A percentile compares a stretch with the other conserved stretches of the same genome.
Evolutionary conservation across 225 moss, liverwort and hornwort species (phyloP).

Genomic region (Polytrichum commune): DNA sequence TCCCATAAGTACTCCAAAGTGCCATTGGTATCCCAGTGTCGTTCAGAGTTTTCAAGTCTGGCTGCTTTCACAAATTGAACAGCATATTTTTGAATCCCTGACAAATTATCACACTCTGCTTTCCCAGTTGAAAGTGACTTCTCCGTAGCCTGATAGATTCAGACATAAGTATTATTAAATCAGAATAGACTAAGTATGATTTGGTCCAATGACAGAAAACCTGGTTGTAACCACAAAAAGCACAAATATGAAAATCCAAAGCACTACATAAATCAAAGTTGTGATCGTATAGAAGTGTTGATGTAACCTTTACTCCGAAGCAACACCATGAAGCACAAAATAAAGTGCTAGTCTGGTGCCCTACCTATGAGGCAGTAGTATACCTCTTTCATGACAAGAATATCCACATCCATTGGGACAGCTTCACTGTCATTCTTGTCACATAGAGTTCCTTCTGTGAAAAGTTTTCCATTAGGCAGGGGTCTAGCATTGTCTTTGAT

Average conservation of each 20-base stretch:
- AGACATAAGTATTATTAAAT: background rate
- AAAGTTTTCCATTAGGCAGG: conserved; percentile 16
- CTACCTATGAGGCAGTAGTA: conserved; percentile 4
- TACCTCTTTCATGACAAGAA: conserved; percentile 54
- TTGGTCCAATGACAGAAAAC: background rate
- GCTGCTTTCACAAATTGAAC: conserved; percentile 53
- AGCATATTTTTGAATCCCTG: conserved; percentile 50
- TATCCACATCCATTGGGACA: conserved; percentile 78
- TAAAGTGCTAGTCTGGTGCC: background rate
- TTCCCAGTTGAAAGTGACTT: conserved; percentile 16
- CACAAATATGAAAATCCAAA: background rate
- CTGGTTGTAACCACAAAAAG: background rate
- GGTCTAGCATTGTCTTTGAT: conserved; percentile 30
- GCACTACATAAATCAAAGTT: background rate
- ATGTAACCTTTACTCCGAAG: too few species aligned
- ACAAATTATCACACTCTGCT: conserved; percentile 5
- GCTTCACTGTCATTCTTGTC: conserved; percentile 43
- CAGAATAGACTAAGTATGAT: background rate
- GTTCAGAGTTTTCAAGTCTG: conserved; percentile 33
- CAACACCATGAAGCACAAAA: background rate
- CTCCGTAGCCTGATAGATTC: conserved; percentile 10
- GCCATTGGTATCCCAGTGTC: conserved; percentile 60
- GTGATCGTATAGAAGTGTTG: background rate
- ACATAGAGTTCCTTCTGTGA: conserved; percentile 10
- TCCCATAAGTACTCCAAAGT: conserved; percentile 52